Evolutionary conservation across 495 filamentous ascomycete species (phyloP).

Genomic region (Schizothecium vesticola): DNA sequence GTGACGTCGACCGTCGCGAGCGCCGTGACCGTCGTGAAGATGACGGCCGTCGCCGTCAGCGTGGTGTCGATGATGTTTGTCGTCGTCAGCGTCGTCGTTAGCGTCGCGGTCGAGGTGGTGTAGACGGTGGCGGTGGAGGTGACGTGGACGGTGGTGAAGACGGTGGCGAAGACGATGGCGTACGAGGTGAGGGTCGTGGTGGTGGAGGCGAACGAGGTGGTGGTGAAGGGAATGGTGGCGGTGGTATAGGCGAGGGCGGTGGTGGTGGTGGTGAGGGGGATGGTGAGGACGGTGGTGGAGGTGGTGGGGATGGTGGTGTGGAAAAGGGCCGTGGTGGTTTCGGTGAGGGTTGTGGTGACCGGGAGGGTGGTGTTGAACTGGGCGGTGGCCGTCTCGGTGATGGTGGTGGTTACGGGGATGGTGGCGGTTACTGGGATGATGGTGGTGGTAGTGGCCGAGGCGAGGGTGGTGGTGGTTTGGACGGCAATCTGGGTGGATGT

Average conservation of each 20-base stretch:
- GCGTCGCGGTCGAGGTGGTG: background rate
- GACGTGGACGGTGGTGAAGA: background rate
- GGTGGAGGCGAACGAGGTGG: conserved; percentile 5
- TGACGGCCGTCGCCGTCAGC: background rate
- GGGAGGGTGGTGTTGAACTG: conserved; percentile 13
- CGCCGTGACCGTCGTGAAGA: background rate
- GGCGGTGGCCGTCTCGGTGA: conserved; percentile 6
- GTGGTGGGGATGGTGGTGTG: conserved; percentile 15
- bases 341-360: conserved; percentile 4
- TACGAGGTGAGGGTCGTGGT: conserved; percentile 8
- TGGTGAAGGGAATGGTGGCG: conserved; percentile 9
- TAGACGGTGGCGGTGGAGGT: background rate
- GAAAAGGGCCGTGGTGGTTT: conserved; percentile 15
- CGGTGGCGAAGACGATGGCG: background rate
- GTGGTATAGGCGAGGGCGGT: conserved; percentile 8
- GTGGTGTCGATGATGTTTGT: background rate
- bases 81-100: background rate
- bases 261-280: conserved; percentile 7
- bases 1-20: background rate
- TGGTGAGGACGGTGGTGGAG: conserved; percentile 15
- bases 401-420: background rate
- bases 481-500: background rate
- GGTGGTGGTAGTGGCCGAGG: background rate
- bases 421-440: conserved; percentile 1
- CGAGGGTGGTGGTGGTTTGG: conserved; percentile 4